A percentile compares a stretch with the other conserved stretches of the same genome.
Conservation (phyloP, 1,284 basidiomycete species). For the Anthracocystis walkeri region DNA sequence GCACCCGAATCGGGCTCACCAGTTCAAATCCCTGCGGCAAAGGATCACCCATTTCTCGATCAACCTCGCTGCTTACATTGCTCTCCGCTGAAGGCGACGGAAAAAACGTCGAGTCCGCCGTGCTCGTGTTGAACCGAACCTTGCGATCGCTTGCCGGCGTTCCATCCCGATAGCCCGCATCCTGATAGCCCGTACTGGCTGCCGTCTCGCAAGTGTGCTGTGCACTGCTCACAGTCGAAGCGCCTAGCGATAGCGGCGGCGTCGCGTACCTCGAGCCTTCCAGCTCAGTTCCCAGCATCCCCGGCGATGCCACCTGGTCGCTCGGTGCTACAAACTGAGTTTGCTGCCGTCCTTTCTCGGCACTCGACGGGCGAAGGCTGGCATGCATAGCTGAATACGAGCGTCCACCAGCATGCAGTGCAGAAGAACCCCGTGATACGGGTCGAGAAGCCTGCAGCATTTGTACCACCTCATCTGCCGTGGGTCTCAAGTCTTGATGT, state of each 20-base stretch:
- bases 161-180: background rate
- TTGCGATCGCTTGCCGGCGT: conserved; percentile 19
- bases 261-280: conserved; percentile 30
- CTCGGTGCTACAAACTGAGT: conserved; percentile 1
- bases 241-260: conserved; percentile 26
- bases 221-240: conserved; percentile 29
- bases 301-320: conserved; percentile 13
- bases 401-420: background rate
- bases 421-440: background rate
- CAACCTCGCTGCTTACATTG: background rate
- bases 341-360: background rate
- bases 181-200: background rate
- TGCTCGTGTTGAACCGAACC: conserved; percentile 20
- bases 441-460: conserved; percentile 14
- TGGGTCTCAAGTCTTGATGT: conserved; percentile 49
- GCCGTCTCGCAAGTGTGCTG: conserved; percentile 33
- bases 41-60: background rate
- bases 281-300: conserved; percentile 17
- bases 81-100: conserved; percentile 4
- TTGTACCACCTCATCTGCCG: conserved; percentile 39
- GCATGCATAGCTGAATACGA: background rate
- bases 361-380: conserved; percentile 3
- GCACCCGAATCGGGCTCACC: conserved; percentile 18
- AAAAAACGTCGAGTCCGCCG: conserved; percentile 19
- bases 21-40: conserved; percentile 38